Evolutionary conservation across 768 basidiomycete species (phyloP).

Genomic region (Suillus spraguei): DNA sequence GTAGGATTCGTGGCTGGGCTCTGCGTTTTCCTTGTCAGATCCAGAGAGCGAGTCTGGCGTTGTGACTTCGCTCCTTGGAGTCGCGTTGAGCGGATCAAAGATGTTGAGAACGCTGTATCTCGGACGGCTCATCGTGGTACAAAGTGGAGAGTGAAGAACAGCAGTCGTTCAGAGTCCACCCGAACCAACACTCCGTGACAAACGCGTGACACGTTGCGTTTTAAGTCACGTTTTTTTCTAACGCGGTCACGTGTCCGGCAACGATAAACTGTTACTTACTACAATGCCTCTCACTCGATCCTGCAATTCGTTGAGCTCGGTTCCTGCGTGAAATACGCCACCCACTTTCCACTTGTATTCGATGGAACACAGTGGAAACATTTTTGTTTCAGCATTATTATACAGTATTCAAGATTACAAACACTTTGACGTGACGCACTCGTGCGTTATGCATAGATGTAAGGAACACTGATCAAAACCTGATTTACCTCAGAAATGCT

Average conservation of each 20-base stretch:
- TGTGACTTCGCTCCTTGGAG: constrained; percentile 29
- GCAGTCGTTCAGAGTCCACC: neutral
- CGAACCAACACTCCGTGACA: constrained; percentile 1
- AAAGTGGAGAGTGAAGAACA: constrained; percentile 3
- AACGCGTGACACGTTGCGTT: constrained; percentile 4
- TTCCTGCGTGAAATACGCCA: neutral
- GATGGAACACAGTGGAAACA: neutral
- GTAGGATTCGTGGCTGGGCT: constrained; percentile 8
- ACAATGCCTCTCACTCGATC: too few relatives aligned
- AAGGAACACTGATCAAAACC: neutral
- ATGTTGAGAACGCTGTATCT: constrained; percentile 34
- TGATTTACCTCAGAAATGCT: neutral
- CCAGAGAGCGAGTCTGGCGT: constrained; percentile 27
- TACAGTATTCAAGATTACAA: neutral
- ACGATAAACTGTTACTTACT: too few relatives aligned
- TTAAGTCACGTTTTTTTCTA: neutral
- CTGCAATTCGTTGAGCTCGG: neutral
- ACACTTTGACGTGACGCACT: neutral
- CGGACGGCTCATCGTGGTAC: constrained; percentile 20
- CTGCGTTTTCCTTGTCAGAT: constrained; percentile 22
- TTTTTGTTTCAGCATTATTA: neutral
- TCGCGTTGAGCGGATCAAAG: constrained; percentile 33
- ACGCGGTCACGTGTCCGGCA: constrained; percentile 7
- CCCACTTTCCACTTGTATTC: neutral
- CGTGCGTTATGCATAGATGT: neutral